Evolutionary conservation across 2,329 filamentous ascomycete species (phyloP), one percentile per base, ranked within the genome.

Genomic region (Ophiocordyceps robertsii): DNA sequence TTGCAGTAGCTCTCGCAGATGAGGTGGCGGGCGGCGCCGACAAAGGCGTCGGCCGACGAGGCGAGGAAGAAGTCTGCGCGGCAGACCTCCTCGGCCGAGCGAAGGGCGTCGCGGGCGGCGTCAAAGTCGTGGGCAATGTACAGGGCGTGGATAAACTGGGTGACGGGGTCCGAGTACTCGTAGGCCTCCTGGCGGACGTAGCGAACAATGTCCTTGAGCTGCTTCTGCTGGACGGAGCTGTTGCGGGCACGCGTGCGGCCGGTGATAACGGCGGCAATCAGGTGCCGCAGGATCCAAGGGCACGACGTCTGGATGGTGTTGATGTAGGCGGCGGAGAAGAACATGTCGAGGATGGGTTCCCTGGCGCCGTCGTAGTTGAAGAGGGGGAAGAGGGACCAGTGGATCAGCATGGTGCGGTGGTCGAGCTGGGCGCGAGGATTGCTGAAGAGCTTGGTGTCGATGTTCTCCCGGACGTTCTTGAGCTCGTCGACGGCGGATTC

Each of bases 1-100:
- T 96, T 96, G 85, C 92, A 98, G 76, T 98, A 98, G 64, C 81
- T 88, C 73, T 98, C 92, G 43, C 90, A 96, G 63, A 98, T 96
- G 47, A 98, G 73, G 72, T 98, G 92, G 58, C 92, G 77, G 33
- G 92, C 92, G 39, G 87, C 82, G 59, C 96, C 90, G 49, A 98
- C 86, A 60, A 98, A 98, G 36, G 80, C 73, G 55, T 96, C 90
- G 30, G 85, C 80, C 4, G 84, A 78, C 17, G 80, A 82, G 44
- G 84, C 78, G 44, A 98, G 76, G 82, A 98, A 98, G 74, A 98
- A 96, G 67, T 98, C 92, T 56, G 80, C 78, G 55, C 85, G 84
- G 55, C 95, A 76, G 50, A 98, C 87, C 63, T 92, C 81, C 67
- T 96, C 90, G 27, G 90, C 89, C 61, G 86, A 80, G 41, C 74